phyloP scores from a whole-genome alignment of 2,329 filamentous ascomycete species.

The Penicillium sp. region DNA sequence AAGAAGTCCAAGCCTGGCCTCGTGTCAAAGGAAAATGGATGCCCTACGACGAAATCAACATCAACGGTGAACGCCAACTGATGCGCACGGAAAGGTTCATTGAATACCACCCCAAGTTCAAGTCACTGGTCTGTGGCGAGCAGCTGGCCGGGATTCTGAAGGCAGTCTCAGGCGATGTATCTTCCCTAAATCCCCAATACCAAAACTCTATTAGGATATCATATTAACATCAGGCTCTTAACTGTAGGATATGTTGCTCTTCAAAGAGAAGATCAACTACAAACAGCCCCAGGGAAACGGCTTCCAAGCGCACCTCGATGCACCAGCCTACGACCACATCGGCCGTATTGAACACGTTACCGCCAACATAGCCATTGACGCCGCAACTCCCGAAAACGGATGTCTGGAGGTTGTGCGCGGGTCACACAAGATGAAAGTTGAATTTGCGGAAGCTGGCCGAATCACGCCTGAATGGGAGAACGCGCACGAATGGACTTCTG shows the following conservation, averaged over 20 bases:
- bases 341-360: constrained; percentile 39
- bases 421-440: constrained; percentile 37
- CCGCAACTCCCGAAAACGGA: constrained; percentile 33
- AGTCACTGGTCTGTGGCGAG: constrained; percentile 28
- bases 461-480: constrained; percentile 34
- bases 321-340: constrained; percentile 39
- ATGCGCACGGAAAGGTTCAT: constrained; percentile 39
- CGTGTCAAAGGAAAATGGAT: constrained; percentile 36
- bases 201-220: no score
- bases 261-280: constrained; percentile 43
- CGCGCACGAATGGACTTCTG: constrained; percentile 31
- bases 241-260: constrained; percentile 34
- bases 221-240: not conserved
- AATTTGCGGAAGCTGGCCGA: constrained; percentile 31
- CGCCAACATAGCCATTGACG: constrained; percentile 36
- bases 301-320: constrained; percentile 38
- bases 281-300: constrained; percentile 37
- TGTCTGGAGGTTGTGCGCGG: constrained; percentile 38
- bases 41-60: constrained; percentile 37
- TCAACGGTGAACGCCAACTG: constrained; percentile 32
- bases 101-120: constrained; percentile 31
- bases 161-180: constrained; percentile 29
- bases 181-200: not conserved
- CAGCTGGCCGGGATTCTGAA: constrained; percentile 29
- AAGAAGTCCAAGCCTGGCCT: constrained; percentile 31